Conservation (phyloP, 1,139 yeast species). For the Protomyces inouyei region DNA sequence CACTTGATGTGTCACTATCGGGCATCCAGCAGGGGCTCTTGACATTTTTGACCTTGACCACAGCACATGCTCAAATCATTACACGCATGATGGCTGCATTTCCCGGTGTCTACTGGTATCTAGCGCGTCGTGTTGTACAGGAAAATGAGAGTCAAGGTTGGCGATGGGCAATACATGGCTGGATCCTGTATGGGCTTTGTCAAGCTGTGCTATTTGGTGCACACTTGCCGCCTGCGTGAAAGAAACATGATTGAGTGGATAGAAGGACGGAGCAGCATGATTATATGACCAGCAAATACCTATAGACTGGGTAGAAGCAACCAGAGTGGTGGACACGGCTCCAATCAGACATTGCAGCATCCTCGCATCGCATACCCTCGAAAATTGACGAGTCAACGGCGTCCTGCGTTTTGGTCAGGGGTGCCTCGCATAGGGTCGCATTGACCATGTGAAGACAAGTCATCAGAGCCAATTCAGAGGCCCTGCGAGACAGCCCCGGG, state of each 20-base stretch:
- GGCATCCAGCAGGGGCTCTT: slow-evolving; percentile 41
- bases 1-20: slow-evolving; percentile 35
- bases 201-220: slow-evolving; percentile 22
- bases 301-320: too few relatives aligned
- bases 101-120: slow-evolving; percentile 71
- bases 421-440: too few relatives aligned
- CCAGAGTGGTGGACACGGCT: too few relatives aligned
- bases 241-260: neutral
- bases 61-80: slow-evolving; percentile 82
- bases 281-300: too few relatives aligned
- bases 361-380: too few relatives aligned
- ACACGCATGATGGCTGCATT: slow-evolving; percentile 72
- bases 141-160: neutral
- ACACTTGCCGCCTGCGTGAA: slow-evolving; percentile 19
- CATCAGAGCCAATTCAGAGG: too few relatives aligned
- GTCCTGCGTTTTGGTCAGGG: too few relatives aligned
- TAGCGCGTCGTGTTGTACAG: slow-evolving; percentile 42
- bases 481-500: too few relatives aligned
- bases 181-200: slow-evolving; percentile 14
- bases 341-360: too few relatives aligned
- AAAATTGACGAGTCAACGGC: too few relatives aligned
- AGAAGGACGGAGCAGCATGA: too few relatives aligned
- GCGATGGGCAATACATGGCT: slow-evolving; percentile 5
- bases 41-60: slow-evolving; percentile 50
- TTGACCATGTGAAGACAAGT: too few relatives aligned